Base-by-base conservation (phyloP, 805 yeast species). In the Starmerella vitae region DNA sequence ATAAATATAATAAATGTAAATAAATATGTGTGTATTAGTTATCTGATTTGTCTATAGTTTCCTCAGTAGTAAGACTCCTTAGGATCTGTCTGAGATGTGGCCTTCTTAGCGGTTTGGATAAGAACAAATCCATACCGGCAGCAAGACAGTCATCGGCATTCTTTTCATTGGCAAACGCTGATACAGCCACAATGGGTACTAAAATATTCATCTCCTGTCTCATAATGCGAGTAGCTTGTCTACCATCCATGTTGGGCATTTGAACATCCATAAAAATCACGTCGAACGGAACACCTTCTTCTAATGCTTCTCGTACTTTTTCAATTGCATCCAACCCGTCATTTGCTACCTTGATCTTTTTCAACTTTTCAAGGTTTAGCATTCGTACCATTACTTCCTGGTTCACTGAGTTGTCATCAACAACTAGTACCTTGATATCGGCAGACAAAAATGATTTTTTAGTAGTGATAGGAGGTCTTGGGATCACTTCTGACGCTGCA, bases 241-340 rank as follows among this genome's bases (percentile, higher is more conserved):
- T 62, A 3, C 98, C 98, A 56, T 88, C 96, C 48, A 85, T 67
- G 51, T 74, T 77, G 4, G 97, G 97, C 97, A 86, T 88, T 60
- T 88, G 96, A 37, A 88, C 93, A 59, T 88, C 98, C 98, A 88
- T 88, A 55, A 88, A 82, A 2, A 91, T 73, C 38, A 88, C 60
- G 55, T 83, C 88, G 56, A 67, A 84, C 21, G 42, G 41, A 22
- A 42, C 17, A 20, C 46, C 48, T 3, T 35, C 43, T 5, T 38
- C 46, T 20, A 62, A 50, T 1, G 76, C 62, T 25, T 66, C 67
- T 44, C 71, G 66, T 2, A 84, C 76, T 36, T 68, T 62, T 9
- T 74, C 76, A 28, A 86, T 72, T 0, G 96, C 96, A 45, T 86
- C 95, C 26, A 73, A 73, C 15, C 98, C 98, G 59, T 91, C 94